Evolutionary conservation across 306 rosid genomes (phyloP), one percentile per base, ranked within the genome.

Genomic region (Casuarina cunninghamiana): DNA sequence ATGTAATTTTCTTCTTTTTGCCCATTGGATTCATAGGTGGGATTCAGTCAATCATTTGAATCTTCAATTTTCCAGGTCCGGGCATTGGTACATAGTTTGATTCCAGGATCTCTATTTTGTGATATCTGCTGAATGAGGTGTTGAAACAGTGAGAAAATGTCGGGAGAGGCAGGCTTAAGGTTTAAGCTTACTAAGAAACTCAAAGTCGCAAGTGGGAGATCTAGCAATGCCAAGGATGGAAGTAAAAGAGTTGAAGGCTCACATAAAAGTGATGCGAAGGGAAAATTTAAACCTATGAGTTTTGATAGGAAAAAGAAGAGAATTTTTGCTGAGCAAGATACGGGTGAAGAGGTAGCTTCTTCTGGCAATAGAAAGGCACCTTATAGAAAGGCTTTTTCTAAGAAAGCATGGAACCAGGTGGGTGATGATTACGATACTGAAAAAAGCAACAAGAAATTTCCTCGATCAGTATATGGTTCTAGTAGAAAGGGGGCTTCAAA

Each of bases 391-490:
- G 53, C 44, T 60, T 71, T 57, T 12, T 65, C 77, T 6, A 41
- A 67, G 71, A 79, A 76, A 51, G 75, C 69, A 42, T 75, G 43
- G 48, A 73, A 69, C 17, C 78, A 4, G 43, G 68, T 21, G 72
- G 73, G 58, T 48, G 80, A 71, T 75, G 73, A 54, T 75, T 53
- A 35, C 15, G 81, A 49, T 67, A 19, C 19, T 48, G 51, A 43
- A 13, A 87, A 72, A 45, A 37, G 50, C 42, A 55, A 21, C 6
- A 82, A 71, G 9, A 53, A 38, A 50, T 79, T 80, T 37, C n/a
- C 69, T 8, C 87, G 87, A 32, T 39, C 90, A 3, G 84, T 70
- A 49, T 73, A 90, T 91, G 81, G 37, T 85, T 78, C 83, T 3
- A 38, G 77, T 69, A 84, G 62, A 17, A 62, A 58, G 48, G 83